Percentiles rank a stretch among this genome's conserved stretches.
Conservation (phyloP, 1,284 basidiomycete species). For the Pterulicium gracile region DNA sequence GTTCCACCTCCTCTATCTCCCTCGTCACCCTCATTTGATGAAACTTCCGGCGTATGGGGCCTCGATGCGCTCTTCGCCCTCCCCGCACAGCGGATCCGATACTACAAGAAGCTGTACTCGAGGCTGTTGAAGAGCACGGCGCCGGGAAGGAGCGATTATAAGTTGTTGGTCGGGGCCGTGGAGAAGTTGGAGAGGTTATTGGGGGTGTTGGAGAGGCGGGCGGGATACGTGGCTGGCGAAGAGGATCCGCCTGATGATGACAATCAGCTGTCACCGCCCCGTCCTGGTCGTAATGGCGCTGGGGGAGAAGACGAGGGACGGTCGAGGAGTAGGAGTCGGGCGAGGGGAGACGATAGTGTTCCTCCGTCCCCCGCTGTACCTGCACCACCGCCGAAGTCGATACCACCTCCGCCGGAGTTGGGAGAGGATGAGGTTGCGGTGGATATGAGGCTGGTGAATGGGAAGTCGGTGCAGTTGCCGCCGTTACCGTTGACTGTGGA, state of each 20-base stretch:
- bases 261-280: not conserved
- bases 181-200: constrained; percentile 75
- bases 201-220: constrained; percentile 52
- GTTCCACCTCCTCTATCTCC: constrained; percentile 47
- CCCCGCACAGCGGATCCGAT: constrained; percentile 77
- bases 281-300: not conserved
- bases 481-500: not conserved
- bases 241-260: not conserved
- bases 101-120: constrained; percentile 89
- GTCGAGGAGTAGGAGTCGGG: no score
- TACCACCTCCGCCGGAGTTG: constrained; percentile 11
- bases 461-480: not conserved
- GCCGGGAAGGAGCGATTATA: constrained; percentile 83
- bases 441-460: constrained; percentile 19
- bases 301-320: not conserved
- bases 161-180: constrained; percentile 70
- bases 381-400: no score
- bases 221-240: constrained; percentile 11
- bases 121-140: constrained; percentile 82
- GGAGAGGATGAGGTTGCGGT: constrained; percentile 45
- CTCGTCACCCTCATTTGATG: constrained; percentile 23
- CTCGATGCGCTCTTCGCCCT: constrained; percentile 83
- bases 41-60: constrained; percentile 59
- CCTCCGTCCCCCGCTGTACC: no score
- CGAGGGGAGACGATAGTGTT: no score